Evolutionary conservation across 768 basidiomycete genomes (phyloP).

Genomic region (Psilocybe cubensis): DNA sequence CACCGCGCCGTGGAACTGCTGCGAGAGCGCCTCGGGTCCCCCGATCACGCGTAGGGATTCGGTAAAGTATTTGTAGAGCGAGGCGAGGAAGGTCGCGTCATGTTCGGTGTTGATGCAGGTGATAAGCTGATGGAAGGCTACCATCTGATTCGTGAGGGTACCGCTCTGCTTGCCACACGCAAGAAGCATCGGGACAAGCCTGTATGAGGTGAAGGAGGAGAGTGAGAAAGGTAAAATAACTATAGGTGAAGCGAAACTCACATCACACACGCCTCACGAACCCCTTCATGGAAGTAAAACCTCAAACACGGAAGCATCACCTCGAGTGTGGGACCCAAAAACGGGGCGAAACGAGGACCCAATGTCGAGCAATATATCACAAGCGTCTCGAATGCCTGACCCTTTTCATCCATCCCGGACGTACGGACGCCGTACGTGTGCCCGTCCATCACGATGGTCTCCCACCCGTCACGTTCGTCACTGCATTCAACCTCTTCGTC

Average conservation of each 20-base stretch:
- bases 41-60: constrained; percentile 66
- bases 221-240: background rate
- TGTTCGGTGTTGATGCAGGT: constrained; percentile 66
- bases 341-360: constrained; percentile 68
- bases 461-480: constrained; percentile 78
- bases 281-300: constrained; percentile 87
- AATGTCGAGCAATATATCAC: constrained; percentile 79
- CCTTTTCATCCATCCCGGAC: constrained; percentile 83
- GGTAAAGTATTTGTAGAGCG: constrained; percentile 71
- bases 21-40: constrained; percentile 52
- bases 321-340: constrained; percentile 71
- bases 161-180: constrained; percentile 67
- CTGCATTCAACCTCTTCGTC: constrained; percentile 51
- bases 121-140: constrained; percentile 66
- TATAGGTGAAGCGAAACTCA: constrained; percentile 33
- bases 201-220: constrained; percentile 27
- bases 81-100: constrained; percentile 78
- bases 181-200: constrained; percentile 74
- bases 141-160: constrained; percentile 70
- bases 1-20: constrained; percentile 55
- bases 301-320: constrained; percentile 70
- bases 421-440: constrained; percentile 80
- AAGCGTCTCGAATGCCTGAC: constrained; percentile 84
- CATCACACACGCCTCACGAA: constrained; percentile 79
- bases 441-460: constrained; percentile 78